A percentile compares a stretch with the other conserved stretches of the same genome.
These are phyloP conservation scores for Nakazawaea sp. DNA, from an alignment of 805 yeast species.

Conservation along the genomic window DNA sequence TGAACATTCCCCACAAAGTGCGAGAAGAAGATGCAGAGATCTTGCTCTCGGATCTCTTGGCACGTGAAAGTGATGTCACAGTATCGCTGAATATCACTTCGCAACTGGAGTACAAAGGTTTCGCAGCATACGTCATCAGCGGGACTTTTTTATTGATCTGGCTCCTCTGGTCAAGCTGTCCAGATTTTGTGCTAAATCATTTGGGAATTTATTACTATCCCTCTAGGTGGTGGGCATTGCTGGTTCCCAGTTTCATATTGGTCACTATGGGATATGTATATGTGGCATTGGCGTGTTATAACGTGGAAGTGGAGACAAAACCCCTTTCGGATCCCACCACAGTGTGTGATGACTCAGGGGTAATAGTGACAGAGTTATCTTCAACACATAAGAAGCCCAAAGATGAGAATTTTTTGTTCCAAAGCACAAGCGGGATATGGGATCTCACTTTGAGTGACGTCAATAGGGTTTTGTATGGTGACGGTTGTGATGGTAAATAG, in stretches of 20 bases:
- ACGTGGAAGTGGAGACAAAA: constrained; percentile 67
- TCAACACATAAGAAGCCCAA: constrained; percentile 13
- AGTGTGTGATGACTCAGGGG: constrained; percentile 60
- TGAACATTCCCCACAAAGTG: too few relatives aligned
- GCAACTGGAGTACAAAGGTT: constrained; percentile 80
- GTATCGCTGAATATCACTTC: constrained; percentile 48
- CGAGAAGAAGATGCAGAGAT: not conserved
- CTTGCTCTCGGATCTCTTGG: constrained; percentile 41
- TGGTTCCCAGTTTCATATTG: constrained; percentile 64
- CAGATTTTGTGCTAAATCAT: constrained; percentile 44
- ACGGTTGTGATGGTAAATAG: not conserved
- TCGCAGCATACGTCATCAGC: constrained; percentile 69
- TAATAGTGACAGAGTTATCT: constrained; percentile 19
- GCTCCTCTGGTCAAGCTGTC: constrained; percentile 70
- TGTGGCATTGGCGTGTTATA: constrained; percentile 62
- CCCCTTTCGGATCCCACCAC: constrained; percentile 52
- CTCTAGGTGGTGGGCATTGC: constrained; percentile 86
- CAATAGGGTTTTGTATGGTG: constrained; percentile 51
- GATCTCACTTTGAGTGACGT: constrained; percentile 74
- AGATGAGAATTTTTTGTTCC: constrained; percentile 33
- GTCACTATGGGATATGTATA: constrained; percentile 70
- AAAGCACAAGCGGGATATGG: constrained; percentile 77
- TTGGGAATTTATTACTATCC: constrained; percentile 70
- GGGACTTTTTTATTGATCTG: constrained; percentile 49
- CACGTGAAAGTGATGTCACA: constrained; percentile 60